These are phyloP conservation scores for Kwoniella mangroviensis DNA, from an alignment of 768 basidiomycete species.

Conservation along the genomic window DNA sequence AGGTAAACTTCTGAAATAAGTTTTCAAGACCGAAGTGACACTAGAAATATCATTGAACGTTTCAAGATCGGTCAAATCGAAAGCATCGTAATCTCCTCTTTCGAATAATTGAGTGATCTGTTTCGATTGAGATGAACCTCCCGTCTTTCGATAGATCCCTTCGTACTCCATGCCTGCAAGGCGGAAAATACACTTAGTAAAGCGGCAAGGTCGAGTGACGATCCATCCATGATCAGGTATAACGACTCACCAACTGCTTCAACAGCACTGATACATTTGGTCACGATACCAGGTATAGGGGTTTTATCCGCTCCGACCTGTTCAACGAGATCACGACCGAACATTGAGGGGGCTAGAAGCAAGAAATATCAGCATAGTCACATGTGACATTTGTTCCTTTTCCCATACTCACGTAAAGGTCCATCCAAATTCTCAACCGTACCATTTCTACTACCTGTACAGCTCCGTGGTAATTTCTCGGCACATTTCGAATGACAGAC, in stretches of 20 bases:
- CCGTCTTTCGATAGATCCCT: constrained; percentile 97
- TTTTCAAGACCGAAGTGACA: constrained; percentile 94
- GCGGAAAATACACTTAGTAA: neutral
- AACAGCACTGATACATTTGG: constrained; percentile 94
- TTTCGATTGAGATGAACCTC: constrained; percentile 89
- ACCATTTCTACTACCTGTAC: constrained; percentile 60
- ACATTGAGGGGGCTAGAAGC: constrained; percentile 78
- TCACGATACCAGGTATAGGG: constrained; percentile 80
- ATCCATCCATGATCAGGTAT: neutral
- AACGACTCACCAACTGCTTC: constrained; percentile 73
- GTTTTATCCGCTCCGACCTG: constrained; percentile 66
- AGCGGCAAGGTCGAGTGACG: too few relatives aligned
- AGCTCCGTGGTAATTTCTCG: constrained; percentile 69
- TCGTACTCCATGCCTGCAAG: constrained; percentile 85
- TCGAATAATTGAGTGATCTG: constrained; percentile 93
- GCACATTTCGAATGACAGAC: constrained; percentile 88
- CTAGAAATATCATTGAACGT: constrained; percentile 97
- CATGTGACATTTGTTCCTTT: constrained; percentile 10
- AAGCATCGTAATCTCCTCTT: constrained; percentile 82
- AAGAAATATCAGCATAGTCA: neutral
- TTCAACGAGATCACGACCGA: constrained; percentile 83
- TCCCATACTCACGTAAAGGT: constrained; percentile 45
- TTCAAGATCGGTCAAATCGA: constrained; percentile 83
- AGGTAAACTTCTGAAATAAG: constrained; percentile 91
- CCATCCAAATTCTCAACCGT: constrained; percentile 52